phyloP scores from a whole-genome alignment of 176 grass and related monocot species.

The Zizania latifolia region DNA sequence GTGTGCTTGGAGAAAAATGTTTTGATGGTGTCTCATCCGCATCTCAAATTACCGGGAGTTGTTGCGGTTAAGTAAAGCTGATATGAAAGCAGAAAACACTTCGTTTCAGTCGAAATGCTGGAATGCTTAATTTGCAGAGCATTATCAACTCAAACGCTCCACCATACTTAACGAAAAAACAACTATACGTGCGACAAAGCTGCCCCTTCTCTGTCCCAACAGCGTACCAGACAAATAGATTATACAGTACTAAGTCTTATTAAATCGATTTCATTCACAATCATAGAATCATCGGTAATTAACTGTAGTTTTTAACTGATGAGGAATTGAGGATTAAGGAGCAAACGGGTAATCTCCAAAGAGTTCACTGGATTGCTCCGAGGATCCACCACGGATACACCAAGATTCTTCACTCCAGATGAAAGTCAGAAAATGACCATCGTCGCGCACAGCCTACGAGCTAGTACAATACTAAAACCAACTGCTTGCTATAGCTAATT shows the following conservation, averaged over 20 bases:
- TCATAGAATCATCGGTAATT: background rate
- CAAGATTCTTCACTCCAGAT: background rate
- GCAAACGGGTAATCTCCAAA: background rate
- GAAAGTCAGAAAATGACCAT: no score
- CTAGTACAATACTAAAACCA: no score
- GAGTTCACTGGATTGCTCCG: background rate
- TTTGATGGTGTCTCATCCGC: background rate
- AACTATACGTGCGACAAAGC: background rate
- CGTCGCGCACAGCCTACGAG: background rate
- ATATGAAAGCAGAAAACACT: background rate
- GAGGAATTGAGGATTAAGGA: background rate
- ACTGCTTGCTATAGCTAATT: no score
- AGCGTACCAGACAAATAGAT: background rate
- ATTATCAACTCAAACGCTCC: background rate
- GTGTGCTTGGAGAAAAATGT: background rate
- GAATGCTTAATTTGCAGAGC: background rate
- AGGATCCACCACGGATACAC: background rate
- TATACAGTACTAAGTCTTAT: no score
- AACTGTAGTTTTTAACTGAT: no score
- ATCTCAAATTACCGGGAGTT: conserved; percentile 15
- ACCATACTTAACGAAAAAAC: conserved; percentile 15
- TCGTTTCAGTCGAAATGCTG: background rate
- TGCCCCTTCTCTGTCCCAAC: background rate
- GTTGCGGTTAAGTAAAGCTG: background rate
- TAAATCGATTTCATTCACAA: no score